Base-by-base conservation (phyloP, 73 alveolate genomes). In the Loxodes magnus region DNA sequence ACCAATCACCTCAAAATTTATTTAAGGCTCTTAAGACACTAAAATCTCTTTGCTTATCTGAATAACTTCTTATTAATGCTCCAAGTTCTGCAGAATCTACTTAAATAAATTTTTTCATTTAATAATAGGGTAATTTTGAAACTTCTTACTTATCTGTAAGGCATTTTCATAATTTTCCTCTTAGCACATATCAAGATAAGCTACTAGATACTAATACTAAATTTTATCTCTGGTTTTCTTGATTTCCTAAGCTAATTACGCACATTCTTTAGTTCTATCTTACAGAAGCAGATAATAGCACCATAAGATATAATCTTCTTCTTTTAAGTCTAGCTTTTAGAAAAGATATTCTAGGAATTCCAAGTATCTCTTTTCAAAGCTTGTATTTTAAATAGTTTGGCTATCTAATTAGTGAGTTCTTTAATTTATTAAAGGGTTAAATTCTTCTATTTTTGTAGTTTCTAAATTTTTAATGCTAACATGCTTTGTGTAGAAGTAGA, bases 391-490 rank as follows among this genome's bases (percentile, higher is more conserved):
- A 15, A 67, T 67, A 23, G 77, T 20, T 48, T 24, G 39, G 26
- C 33, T 17, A 15, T 85, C 93, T 29, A 74, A 70, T 22, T 63
- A 71, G 46, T 79, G 88, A 23, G 69, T 80, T 67, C 96, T 60
- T 15, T 84, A 71, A 56, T 84, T 84, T 24, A 79, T 61, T 52
- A 84, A 35, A 21, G 96, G 96, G 76, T 25, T 51, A 56, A 70
- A 84, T 29, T 84, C 96, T 23, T 59, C 73, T 3, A 3, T 44
- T 35, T 14, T 35, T 14, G 4, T 22, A 7, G 54, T 10, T 3
- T 19, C 23, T 0, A 62, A 48, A 16, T 17, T 2, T 17, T 39
- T 28, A 3, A 17, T 4, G 0, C 2, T 67, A 9, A 67, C 53
- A 17, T 34, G 48, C 14, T 59, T 52, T 44, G 50, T 51, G 5